Evolutionary conservation across 805 yeast species (phyloP).

Genomic region (Ascoidea rubescens): DNA sequence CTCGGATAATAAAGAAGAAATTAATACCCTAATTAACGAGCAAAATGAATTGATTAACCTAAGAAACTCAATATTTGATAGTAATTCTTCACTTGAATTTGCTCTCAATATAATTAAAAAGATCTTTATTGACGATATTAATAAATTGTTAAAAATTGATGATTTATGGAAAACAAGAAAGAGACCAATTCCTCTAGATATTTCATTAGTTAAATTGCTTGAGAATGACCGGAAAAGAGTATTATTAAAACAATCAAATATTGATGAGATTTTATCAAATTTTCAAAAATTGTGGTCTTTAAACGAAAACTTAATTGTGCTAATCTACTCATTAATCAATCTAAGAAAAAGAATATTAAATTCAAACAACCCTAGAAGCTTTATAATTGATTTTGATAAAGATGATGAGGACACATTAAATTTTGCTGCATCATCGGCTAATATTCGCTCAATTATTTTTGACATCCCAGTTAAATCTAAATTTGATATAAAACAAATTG

Average conservation of each 20-base stretch:
- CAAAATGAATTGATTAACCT: slow-evolving; percentile 47
- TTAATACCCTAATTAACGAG: slow-evolving; percentile 50
- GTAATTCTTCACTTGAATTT: slow-evolving; percentile 18
- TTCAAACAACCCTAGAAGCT: not conserved
- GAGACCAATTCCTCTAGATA: slow-evolving; percentile 49
- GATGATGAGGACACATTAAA: slow-evolving; percentile 87
- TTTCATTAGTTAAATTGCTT: slow-evolving; percentile 12
- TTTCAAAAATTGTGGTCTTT: not conserved
- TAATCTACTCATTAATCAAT: slow-evolving; percentile 26
- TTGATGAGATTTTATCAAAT: not conserved
- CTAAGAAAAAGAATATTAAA: slow-evolving; percentile 18
- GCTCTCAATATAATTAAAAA: slow-evolving; percentile 31
- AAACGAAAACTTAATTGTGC: slow-evolving; percentile 44
- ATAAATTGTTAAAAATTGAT: slow-evolving; percentile 54
- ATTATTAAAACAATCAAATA: too few relatives aligned
- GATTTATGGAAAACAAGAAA: slow-evolving; percentile 65
- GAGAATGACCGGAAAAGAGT: not conserved
- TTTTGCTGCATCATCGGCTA: slow-evolving; percentile 80
- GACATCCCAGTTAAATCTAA: slow-evolving; percentile 57
- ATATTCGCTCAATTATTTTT: slow-evolving; percentile 60
- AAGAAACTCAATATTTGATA: slow-evolving; percentile 22
- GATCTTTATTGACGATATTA: slow-evolving; percentile 63
- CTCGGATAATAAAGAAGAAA: slow-evolving; percentile 49
- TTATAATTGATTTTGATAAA: slow-evolving; percentile 61
- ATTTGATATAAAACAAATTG: slow-evolving; percentile 85